Evolutionary conservation across 805 yeast genomes (phyloP).

Genomic region (Isabelozyma rhagii): DNA sequence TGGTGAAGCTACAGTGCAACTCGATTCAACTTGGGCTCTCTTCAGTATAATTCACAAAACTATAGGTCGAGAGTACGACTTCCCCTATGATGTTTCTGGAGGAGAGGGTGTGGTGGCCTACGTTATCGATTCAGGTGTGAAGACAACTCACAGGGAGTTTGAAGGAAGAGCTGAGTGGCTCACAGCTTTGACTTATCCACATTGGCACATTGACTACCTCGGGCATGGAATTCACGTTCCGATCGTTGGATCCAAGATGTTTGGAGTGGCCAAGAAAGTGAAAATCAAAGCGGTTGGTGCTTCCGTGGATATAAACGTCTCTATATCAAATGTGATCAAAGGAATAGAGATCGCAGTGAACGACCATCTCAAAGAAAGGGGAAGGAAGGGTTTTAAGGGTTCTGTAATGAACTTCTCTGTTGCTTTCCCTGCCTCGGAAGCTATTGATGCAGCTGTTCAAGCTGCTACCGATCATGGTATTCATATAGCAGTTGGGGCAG

Average conservation of each 20-base stretch:
- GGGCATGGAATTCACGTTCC: constrained; percentile 98
- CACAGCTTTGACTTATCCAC: constrained; percentile 30
- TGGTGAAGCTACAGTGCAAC: too few relatives aligned
- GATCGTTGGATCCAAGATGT: constrained; percentile 76
- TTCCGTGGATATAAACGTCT: constrained; percentile 22
- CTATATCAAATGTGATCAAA: constrained; percentile 66
- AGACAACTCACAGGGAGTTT: constrained; percentile 71
- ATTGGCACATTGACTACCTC: constrained; percentile 60
- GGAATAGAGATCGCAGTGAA: constrained; percentile 85
- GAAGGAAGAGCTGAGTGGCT: constrained; percentile 51
- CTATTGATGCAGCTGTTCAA: constrained; percentile 82
- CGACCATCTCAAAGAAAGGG: constrained; percentile 55
- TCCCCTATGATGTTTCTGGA: constrained; percentile 36
- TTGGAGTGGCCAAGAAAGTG: constrained; percentile 84
- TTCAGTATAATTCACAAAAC: constrained; percentile 31
- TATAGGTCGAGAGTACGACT: constrained; percentile 17
- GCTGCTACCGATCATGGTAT: constrained; percentile 88
- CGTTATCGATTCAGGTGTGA: constrained; percentile 87
- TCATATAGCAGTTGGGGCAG: constrained; percentile 95
- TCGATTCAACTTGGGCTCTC: constrained; percentile 32
- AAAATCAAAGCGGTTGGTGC: constrained; percentile 81
- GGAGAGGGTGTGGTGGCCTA: constrained; percentile 69
- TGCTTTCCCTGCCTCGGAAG: constrained; percentile 89
- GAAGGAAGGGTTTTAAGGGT: constrained; percentile 70
- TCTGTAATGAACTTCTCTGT: constrained; percentile 90